Percentiles rank a stretch among this genome's conserved stretches.
Conservation (phyloP, 2,329 filamentous ascomycete genomes). For the Biscogniauxia mediterranea region DNA sequence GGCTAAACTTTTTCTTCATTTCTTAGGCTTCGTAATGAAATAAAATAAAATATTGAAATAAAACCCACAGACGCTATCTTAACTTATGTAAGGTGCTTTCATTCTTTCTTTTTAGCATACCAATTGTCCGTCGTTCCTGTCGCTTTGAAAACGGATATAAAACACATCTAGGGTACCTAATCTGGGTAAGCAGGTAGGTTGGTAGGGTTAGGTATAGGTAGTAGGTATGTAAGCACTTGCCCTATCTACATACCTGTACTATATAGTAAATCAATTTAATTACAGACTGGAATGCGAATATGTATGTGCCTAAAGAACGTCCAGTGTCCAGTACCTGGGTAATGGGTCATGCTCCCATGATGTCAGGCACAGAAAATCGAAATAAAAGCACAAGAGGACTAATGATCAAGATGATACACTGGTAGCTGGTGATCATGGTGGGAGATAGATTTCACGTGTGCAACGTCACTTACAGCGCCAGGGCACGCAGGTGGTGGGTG, state of each 20-base stretch:
- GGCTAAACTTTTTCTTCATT: background rate
- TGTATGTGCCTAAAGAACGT: too few species aligned
- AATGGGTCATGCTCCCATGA: background rate
- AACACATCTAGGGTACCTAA: too few species aligned
- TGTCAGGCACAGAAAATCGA: background rate
- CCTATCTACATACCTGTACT: too few species aligned
- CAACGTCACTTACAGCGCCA: background rate
- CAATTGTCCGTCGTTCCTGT: background rate
- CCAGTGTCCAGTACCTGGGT: too few species aligned
- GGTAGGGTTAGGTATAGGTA: too few species aligned
- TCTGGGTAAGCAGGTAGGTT: too few species aligned
- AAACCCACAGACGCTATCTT: background rate
- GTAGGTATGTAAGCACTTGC: too few species aligned
- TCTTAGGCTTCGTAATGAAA: too few species aligned
- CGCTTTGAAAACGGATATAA: background rate
- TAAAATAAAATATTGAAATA: too few species aligned
- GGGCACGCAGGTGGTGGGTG: background rate
- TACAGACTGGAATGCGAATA: background rate
- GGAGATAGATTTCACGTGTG: background rate
- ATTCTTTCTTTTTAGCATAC: too few species aligned
- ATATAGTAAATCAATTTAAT: background rate
- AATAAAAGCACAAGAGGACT: background rate
- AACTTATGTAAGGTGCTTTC: background rate
- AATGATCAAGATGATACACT: background rate
- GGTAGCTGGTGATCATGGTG: background rate